Base-by-base conservation (phyloP, 768 basidiomycete genomes). In the Dendrothele bispora region DNA sequence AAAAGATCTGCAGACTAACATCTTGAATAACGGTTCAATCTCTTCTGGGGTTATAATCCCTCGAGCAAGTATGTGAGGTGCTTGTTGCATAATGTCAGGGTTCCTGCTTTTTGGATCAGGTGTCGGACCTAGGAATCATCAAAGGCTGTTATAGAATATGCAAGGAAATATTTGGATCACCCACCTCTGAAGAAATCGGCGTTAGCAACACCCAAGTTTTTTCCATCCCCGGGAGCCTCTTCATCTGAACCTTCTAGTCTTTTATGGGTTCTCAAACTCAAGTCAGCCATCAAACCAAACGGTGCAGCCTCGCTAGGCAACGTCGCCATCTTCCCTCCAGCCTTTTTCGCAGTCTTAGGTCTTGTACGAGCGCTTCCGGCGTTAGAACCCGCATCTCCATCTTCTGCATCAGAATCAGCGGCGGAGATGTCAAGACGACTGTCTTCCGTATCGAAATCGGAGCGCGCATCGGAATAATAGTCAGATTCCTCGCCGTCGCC, bases 231-330 rank as follows among this genome's bases (percentile, higher is more conserved):
- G 5, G 74, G 77, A 25, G 69, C 72, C n/a, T 68, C 63, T 49
- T 73, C 61, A 46, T 67, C 65, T 56, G 74, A 65, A 43, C 60
- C 58, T 5, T 48, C 44, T 62, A 63, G 62, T 52, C 68, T 57
- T 47, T 70, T 64, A 38, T 59, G 55, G 56, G 69, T 73, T 60
- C 72, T 77, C 54, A 87, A 63, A 41, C 74, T 72, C 52, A 90
- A 65, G 6, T 74, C 71, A n/a, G 84, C 85, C 65, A 91, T 84
- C 49, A 91, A 61, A n/a, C 89, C 88, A 59, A 84, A 84, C 7
- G 88, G 88, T 20, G 78, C 72, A 0, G 82, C 83, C 48, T 75
- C 79, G 34, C 67, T 76, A 2, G 86, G 86, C 15, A 88, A 63
- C 47, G 77, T 75, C 27, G 78, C 79, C 17, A 78, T 75, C 57